A percentile compares a stretch with the other conserved stretches of the same genome.
These are phyloP conservation scores for Geotrichum histeridarum DNA, from an alignment of 1,139 yeast species.

Conservation along the genomic window DNA sequence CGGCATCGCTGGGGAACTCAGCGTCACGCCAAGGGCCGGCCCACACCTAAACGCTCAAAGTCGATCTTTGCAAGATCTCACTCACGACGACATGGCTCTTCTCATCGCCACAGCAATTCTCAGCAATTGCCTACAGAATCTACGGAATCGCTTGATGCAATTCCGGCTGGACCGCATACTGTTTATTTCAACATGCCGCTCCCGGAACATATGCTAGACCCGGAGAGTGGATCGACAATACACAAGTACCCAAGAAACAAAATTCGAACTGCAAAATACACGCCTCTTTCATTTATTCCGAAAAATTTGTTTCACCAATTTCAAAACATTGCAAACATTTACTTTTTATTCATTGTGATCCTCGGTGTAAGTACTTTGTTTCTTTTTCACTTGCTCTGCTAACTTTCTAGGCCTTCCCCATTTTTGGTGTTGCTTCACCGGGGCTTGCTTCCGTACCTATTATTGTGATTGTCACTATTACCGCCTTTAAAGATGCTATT, in stretches of 20 bases:
- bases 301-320: slow-evolving; percentile 68
- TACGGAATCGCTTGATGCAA: background rate
- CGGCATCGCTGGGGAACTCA: slow-evolving; percentile 90
- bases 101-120: background rate
- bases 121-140: slow-evolving; percentile 1
- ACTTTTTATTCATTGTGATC: slow-evolving; percentile 65
- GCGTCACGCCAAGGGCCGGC: slow-evolving; percentile 68
- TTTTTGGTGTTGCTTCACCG: slow-evolving; percentile 88
- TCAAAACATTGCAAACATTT: slow-evolving; percentile 70
- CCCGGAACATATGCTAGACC: slow-evolving; percentile 57
- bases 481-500: slow-evolving; percentile 88
- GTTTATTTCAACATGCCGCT: slow-evolving; percentile 64
- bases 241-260: slow-evolving; percentile 72
- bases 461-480: slow-evolving; percentile 81
- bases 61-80: slow-evolving; percentile 24
- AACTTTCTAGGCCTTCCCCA: slow-evolving; percentile 48
- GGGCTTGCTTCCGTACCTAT: slow-evolving; percentile 90
- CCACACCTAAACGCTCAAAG: slow-evolving; percentile 36
- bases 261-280: slow-evolving; percentile 91
- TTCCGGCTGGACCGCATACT: slow-evolving; percentile 12
- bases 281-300: slow-evolving; percentile 81
- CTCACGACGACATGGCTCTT: slow-evolving; percentile 2
- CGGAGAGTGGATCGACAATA: slow-evolving; percentile 56
- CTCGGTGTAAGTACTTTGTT: slow-evolving; percentile 43
- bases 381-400: slow-evolving; percentile 13